Percentiles rank a stretch among this genome's conserved stretches.
These are phyloP conservation scores for Acacia acuminata DNA, from an alignment of 306 rosid species.

Conservation along the genomic window DNA sequence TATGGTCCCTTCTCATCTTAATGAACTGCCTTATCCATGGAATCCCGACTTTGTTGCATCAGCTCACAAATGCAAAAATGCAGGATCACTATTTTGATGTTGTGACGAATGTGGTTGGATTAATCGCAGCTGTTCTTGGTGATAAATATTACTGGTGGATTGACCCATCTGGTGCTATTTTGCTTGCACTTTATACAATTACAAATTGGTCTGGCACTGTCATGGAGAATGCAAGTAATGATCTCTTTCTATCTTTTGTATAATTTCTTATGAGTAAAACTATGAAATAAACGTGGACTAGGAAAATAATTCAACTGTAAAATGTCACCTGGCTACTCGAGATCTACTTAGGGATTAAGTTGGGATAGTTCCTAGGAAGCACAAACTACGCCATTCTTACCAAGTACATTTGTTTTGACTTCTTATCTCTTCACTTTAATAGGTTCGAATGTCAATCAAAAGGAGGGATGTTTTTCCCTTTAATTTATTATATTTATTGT, in stretches of 20 bases:
- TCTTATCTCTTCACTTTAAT: background rate
- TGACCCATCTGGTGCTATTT: constrained; percentile 87
- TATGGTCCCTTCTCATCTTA: constrained; percentile 27
- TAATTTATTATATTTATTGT: background rate
- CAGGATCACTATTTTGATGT: constrained; percentile 99
- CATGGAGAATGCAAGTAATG: constrained; percentile 83
- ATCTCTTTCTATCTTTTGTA: constrained; percentile 8
- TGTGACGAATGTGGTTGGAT: constrained; percentile 83
- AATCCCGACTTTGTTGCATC: constrained; percentile 17
- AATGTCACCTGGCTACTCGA: background rate
- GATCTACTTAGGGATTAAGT: background rate
- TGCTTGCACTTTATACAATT: constrained; percentile 87
- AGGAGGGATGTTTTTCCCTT: background rate
- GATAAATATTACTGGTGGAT: constrained; percentile 88
- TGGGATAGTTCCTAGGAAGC: background rate
- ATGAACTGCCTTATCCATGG: constrained; percentile 21
- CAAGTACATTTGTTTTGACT: constrained; percentile 7
- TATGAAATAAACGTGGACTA: background rate
- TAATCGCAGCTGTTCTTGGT: constrained; percentile 88
- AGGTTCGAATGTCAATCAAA: background rate
- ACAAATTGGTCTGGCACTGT: constrained; percentile 92
- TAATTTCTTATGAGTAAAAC: constrained; percentile 6
- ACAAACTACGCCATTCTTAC: background rate
- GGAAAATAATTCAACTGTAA: background rate
- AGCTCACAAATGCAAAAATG: constrained; percentile 29